Base-by-base conservation (phyloP, 192 early-diverging fungal species). In the Rhizoclosmatium globosum region DNA sequence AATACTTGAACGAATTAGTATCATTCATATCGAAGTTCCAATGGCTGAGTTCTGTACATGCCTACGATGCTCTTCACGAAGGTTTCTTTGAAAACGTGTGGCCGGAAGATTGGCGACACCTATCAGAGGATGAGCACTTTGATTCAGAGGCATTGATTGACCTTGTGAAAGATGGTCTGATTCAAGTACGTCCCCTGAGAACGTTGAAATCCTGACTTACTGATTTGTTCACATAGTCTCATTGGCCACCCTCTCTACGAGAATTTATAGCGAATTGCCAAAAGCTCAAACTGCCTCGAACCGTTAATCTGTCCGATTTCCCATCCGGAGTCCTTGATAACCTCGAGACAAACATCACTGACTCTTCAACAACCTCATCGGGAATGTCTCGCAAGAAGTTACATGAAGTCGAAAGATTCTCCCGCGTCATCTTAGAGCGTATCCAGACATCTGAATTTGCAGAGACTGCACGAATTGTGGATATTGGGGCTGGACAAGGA, bases 401-500 rank as follows among this genome's bases (percentile, higher is more conserved):
- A 1, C 56, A 80, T 56, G 79, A 75, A 45, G 71, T 74, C n/a
- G 67, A 68, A 46, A 66, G 61, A n/a, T 80, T 75, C 41, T 46
- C 69, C 4, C 21, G 47, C 47, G 61, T 64, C 4, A 66, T 75
- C 53, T 4, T 75, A 7, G 46, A 68, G n/a, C 9, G 6, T 50
- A 50, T 79, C 9, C 19, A 13, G 9, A 47, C 11, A 17, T 41
- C 67, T 6, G 17, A 23, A n/a, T 23, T 38, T 3, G 4, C 17
- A 23, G 47, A 77, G 9, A 46, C 62, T 7, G 13, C 44, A 38
- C 66, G 46, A 68, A 64, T 61, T 11, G 66, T 84, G 31, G 83
- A 84, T 58, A 66, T 84, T 47, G 83, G 83, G 17, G 78, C 83
- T 44, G 83, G 83, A 7, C 79, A 78, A 56, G 83, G 83, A 15